Evolutionary conservation across 1,284 basidiomycete species (phyloP).

Genomic region (Lentinula novae-zelandiae): DNA sequence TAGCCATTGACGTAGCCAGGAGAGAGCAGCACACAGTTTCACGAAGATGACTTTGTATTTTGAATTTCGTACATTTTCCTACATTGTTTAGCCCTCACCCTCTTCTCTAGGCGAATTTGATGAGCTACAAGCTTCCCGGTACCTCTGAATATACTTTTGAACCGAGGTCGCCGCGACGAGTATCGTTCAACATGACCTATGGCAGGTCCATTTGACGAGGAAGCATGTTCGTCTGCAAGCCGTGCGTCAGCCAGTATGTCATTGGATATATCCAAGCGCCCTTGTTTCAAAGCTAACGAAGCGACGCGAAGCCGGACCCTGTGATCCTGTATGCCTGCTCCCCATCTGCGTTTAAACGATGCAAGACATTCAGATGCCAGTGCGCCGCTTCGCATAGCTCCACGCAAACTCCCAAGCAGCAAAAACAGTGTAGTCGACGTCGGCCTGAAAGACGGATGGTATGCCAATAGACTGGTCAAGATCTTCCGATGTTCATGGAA

Average conservation of each 20-base stretch:
- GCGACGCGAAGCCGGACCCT: slow-evolving; percentile 56
- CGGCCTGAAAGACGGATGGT: slow-evolving; percentile 49
- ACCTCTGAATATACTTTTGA: slow-evolving; percentile 2
- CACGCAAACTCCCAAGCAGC: slow-evolving; percentile 48
- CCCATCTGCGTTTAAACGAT: slow-evolving; percentile 52
- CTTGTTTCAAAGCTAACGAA: slow-evolving; percentile 57
- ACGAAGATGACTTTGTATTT: neutral
- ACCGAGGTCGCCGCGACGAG: slow-evolving; percentile 2
- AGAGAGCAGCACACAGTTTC: neutral
- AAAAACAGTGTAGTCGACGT: slow-evolving; percentile 60
- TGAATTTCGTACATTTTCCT: neutral
- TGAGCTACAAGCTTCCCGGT: neutral
- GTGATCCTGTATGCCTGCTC: slow-evolving; percentile 46
- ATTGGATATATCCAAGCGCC: slow-evolving; percentile 46
- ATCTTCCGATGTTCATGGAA: slow-evolving; percentile 35
- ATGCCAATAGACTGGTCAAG: slow-evolving; percentile 38
- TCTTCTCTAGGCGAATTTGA: neutral
- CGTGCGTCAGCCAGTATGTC: neutral
- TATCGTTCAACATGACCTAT: neutral
- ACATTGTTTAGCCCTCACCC: neutral
- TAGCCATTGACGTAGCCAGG: neutral
- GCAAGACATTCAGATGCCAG: slow-evolving; percentile 42
- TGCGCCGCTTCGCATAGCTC: slow-evolving; percentile 46
- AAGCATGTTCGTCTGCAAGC: neutral
- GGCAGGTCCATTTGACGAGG: neutral